Percentiles rank a stretch among this genome's conserved stretches.
These are phyloP conservation scores for Epichloe sylvatica DNA, from an alignment of 2,329 filamentous ascomycete genomes.

Conservation along the genomic window DNA sequence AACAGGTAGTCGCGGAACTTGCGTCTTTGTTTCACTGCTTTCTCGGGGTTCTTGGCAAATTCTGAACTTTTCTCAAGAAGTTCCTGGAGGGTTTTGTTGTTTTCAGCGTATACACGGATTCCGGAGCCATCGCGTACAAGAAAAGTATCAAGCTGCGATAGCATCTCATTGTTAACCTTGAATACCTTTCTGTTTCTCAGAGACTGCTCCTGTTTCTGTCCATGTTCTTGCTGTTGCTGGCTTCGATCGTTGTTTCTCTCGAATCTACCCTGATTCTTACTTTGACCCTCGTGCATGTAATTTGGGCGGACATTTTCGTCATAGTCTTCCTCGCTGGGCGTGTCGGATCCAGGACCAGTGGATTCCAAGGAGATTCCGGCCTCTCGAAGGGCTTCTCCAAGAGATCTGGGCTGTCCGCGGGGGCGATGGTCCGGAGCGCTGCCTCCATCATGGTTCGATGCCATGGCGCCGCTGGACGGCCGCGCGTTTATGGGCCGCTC, in stretches of 20 bases:
- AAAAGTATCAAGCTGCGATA: background rate
- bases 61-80: conserved; percentile 14
- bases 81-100: conserved; percentile 17
- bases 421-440: background rate
- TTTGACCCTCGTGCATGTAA: conserved; percentile 7
- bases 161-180: background rate
- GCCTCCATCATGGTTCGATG: background rate
- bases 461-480: background rate
- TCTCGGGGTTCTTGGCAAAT: conserved; percentile 9
- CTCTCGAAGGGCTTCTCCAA: conserved; percentile 15
- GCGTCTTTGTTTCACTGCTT: conserved; percentile 8
- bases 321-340: conserved; percentile 32
- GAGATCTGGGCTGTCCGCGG: conserved; percentile 10
- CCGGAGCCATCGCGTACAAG: conserved; percentile 12
- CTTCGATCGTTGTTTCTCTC: background rate
- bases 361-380: conserved; percentile 13
- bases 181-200: background rate
- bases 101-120: conserved; percentile 15
- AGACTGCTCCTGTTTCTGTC: background rate
- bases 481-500: background rate
- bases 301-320: conserved; percentile 23
- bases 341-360: conserved; percentile 20
- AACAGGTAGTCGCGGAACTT: conserved; percentile 46
- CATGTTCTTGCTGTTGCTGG: background rate
- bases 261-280: background rate